Evolutionary conservation across 305 asterid genomes (phyloP).

Genomic region (Fraxinus platypoda): DNA sequence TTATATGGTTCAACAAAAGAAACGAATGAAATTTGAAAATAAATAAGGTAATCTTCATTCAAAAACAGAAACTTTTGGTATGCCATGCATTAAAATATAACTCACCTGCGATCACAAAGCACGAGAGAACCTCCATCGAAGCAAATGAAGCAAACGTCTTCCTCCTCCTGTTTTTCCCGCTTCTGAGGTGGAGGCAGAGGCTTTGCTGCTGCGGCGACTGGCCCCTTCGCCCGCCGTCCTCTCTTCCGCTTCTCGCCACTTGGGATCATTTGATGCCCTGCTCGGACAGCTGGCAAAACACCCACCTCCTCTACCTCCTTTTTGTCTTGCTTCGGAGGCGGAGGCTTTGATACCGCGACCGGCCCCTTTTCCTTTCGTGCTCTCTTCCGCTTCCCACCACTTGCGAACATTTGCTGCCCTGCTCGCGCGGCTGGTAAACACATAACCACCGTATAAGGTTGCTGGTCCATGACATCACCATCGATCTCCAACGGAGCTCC

Average conservation of each 20-base stretch:
- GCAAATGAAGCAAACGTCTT: constrained; percentile 55
- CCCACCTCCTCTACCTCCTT: neutral
- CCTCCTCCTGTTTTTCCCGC: constrained; percentile 42
- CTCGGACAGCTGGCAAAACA: constrained; percentile 7
- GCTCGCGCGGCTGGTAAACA: constrained; percentile 8
- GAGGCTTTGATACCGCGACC: constrained; percentile 33
- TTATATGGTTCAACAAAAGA: neutral
- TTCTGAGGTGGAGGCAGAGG: constrained; percentile 37
- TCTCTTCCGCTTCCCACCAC: constrained; percentile 56
- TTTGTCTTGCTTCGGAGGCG: constrained; percentile 9
- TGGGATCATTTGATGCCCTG: constrained; percentile 29
- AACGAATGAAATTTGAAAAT: neutral
- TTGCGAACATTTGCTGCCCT: constrained; percentile 28
- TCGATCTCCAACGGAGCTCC: constrained; percentile 29
- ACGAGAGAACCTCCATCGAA: constrained; percentile 56
- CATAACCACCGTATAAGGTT: constrained; percentile 18
- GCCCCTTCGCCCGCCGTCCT: constrained; percentile 67
- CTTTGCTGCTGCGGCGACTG: constrained; percentile 18
- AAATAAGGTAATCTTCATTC: neutral
- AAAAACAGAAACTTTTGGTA: neutral
- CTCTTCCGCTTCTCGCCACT: constrained; percentile 58
- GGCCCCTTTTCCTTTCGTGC: constrained; percentile 64
- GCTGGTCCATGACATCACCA: constrained; percentile 29
- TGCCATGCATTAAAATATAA: neutral
- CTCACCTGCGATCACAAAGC: constrained; percentile 55